Evolutionary conservation across 1,139 yeast species (phyloP).

Genomic region (Blastobotrys arbuscula): DNA sequence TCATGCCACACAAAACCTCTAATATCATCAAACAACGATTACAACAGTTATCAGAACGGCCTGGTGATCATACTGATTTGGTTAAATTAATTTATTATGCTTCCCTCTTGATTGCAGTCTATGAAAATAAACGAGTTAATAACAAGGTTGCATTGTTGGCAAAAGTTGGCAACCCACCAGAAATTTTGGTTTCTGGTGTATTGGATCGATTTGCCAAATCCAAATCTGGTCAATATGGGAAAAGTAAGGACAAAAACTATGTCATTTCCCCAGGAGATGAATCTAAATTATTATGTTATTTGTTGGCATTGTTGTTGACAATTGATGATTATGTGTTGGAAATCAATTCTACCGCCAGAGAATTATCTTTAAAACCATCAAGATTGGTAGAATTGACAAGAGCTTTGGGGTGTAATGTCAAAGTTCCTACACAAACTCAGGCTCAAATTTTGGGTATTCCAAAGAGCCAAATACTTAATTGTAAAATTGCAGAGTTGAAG

Average conservation of each 20-base stretch:
- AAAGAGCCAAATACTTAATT: conserved; percentile 54
- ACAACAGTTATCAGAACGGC: conserved; percentile 25
- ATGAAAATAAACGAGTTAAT: conserved; percentile 60
- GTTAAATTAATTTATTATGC: conserved; percentile 71
- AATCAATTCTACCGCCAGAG: conserved; percentile 76
- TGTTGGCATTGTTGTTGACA: conserved; percentile 67
- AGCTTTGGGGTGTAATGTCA: conserved; percentile 77
- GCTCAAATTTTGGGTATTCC: conserved; percentile 81
- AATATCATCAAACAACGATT: conserved; percentile 50
- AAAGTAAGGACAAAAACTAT: conserved; percentile 57
- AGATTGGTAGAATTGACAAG: conserved; percentile 63
- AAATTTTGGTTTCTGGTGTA: conserved; percentile 64
- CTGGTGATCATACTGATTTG: conserved; percentile 46
- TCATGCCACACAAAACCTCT: conserved; percentile 59
- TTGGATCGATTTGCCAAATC: conserved; percentile 63
- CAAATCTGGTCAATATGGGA: conserved; percentile 63
- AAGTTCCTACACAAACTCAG: conserved; percentile 70
- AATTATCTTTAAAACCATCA: conserved; percentile 75
- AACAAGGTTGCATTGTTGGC: conserved; percentile 57
- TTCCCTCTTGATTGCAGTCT: conserved; percentile 73
- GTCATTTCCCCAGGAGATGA: conserved; percentile 81
- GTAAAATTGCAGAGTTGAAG: conserved; percentile 74
- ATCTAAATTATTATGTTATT: conserved; percentile 76
- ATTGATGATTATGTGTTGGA: conserved; percentile 72
- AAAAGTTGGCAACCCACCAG: conserved; percentile 64